Percentiles rank a stretch among this genome's conserved stretches.
Evolutionary conservation across 1,139 yeast genomes (phyloP).

Genomic region (Saccharomyces hybrid): DNA sequence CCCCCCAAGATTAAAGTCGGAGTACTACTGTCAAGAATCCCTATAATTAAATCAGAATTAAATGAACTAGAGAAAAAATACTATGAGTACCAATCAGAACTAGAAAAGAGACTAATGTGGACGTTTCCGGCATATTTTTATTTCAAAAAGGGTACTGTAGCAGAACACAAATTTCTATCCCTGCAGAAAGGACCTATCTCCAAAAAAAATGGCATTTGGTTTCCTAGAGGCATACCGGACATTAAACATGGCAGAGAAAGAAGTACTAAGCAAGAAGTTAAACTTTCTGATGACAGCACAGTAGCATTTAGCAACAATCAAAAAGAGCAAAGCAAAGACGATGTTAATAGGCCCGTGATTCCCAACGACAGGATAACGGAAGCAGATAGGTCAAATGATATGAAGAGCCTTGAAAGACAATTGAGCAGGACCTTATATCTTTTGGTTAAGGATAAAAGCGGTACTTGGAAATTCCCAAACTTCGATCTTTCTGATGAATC

Average conservation of each 20-base stretch:
- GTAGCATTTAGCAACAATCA: constrained; percentile 15
- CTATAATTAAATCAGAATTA: constrained; percentile 73
- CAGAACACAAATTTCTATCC: constrained; percentile 72
- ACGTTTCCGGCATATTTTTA: constrained; percentile 92
- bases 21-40: constrained; percentile 67
- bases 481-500: constrained; percentile 38
- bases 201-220: constrained; percentile 67
- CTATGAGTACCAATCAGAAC: constrained; percentile 74
- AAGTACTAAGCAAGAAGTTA: constrained; percentile 66
- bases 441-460: constrained; percentile 41
- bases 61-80: constrained; percentile 67
- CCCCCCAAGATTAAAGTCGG: constrained; percentile 34
- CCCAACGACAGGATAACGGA: constrained; percentile 68
- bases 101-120: constrained; percentile 92
- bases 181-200: constrained; percentile 71
- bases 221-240: constrained; percentile 78
- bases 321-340: constrained; percentile 34
- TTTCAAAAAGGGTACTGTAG: constrained; percentile 81
- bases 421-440: constrained; percentile 75
- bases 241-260: constrained; percentile 84
- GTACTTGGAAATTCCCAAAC: constrained; percentile 69
- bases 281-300: constrained; percentile 49
- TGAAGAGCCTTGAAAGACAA: constrained; percentile 65
- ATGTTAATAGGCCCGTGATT: constrained; percentile 59
- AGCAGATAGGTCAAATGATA: constrained; percentile 61